A percentile compares a stretch with the other conserved stretches of the same genome.
These are phyloP conservation scores for Ustilago vetiveriae DNA, from an alignment of 1,284 basidiomycete genomes.

Conservation along the genomic window DNA sequence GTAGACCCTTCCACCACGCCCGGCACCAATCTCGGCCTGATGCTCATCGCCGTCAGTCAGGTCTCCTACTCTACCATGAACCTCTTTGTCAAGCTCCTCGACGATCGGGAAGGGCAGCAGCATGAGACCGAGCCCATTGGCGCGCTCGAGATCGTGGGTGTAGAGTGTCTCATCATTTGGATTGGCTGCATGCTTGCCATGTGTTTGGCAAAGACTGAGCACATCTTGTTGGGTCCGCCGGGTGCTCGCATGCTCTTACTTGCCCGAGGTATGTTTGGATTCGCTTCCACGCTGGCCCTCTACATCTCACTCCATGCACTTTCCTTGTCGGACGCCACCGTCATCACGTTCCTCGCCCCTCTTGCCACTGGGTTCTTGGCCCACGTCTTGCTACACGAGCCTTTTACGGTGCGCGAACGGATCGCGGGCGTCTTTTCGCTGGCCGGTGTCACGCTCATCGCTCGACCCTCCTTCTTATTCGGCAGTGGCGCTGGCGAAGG, in stretches of 20 bases:
- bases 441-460: constrained; percentile 74
- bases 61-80: constrained; percentile 70
- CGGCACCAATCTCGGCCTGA: constrained; percentile 43
- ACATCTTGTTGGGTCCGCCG: constrained; percentile 77
- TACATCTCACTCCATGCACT: constrained; percentile 78
- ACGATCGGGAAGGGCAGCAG: constrained; percentile 31
- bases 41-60: constrained; percentile 47
- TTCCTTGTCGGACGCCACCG: constrained; percentile 78
- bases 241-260: constrained; percentile 74
- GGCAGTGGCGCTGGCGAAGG: constrained; percentile 20
- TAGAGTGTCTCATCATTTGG: constrained; percentile 71
- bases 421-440: constrained; percentile 75
- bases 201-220: constrained; percentile 70
- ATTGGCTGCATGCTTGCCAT: constrained; percentile 62
- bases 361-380: constrained; percentile 76
- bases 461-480: constrained; percentile 47
- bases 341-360: constrained; percentile 79
- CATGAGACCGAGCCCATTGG: constrained; percentile 17
- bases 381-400: constrained; percentile 76
- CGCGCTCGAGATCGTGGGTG: constrained; percentile 69
- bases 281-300: constrained; percentile 70
- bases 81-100: constrained; percentile 73
- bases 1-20: constrained; percentile 34
- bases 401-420: constrained; percentile 73
- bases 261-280: constrained; percentile 76